These are phyloP conservation scores for Fusarium zealandicum DNA, from an alignment of 2,329 filamentous ascomycete genomes.

Conservation along the genomic window DNA sequence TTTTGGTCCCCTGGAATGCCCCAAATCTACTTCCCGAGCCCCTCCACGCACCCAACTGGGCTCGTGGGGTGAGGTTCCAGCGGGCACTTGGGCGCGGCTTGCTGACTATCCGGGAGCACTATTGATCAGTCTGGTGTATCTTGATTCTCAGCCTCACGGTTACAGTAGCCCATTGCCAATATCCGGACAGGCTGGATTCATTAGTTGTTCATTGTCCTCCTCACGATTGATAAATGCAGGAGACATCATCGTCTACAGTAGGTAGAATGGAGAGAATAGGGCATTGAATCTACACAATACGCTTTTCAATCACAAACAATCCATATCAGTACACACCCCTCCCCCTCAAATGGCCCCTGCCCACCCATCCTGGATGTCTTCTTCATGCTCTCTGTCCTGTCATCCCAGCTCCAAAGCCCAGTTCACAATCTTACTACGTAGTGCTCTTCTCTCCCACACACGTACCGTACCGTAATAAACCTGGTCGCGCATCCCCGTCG, in stretches of 20 bases:
- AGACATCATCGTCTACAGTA: no score
- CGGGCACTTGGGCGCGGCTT: slow-evolving; percentile 4
- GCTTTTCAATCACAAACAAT: slow-evolving; percentile 13
- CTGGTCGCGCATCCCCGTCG: slow-evolving; percentile 35
- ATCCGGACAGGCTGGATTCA: neutral
- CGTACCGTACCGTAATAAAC: slow-evolving; percentile 27
- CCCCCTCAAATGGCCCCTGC: slow-evolving; percentile 14
- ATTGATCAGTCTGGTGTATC: slow-evolving; percentile 6
- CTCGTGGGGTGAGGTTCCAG: slow-evolving; percentile 3
- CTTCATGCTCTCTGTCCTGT: slow-evolving; percentile 28
- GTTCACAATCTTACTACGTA: slow-evolving; percentile 36
- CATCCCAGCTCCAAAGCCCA: slow-evolving; percentile 25
- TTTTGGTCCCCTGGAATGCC: slow-evolving; percentile 10
- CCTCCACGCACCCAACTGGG: neutral
- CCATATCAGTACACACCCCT: slow-evolving; percentile 1
- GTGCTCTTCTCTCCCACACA: slow-evolving; percentile 20
- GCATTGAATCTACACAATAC: slow-evolving; percentile 4
- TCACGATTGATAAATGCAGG: no score
- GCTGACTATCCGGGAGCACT: neutral
- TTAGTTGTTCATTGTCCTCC: neutral
- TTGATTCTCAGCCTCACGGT: slow-evolving; percentile 31
- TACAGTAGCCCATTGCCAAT: slow-evolving; percentile 8
- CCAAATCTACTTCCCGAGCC: slow-evolving; percentile 23
- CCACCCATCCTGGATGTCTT: slow-evolving; percentile 26
- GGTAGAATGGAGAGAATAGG: no score